Percentiles rank a stretch among this genome's conserved stretches.
Evolutionary conservation across 164 flowering plant genomes (phyloP).

Genomic region (Tinospora cordifolia): DNA sequence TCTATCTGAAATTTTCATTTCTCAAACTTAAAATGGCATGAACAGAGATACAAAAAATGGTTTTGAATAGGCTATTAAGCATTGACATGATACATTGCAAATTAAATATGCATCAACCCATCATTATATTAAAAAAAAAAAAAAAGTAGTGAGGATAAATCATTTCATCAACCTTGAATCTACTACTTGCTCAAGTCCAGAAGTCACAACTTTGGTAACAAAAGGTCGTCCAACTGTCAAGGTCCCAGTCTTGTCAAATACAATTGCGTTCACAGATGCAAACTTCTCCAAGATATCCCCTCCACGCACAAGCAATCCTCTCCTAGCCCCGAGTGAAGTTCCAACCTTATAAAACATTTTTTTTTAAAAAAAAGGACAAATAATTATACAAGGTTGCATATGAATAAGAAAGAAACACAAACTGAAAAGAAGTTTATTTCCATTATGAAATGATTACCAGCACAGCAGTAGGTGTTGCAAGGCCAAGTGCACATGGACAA

Average conservation of each 20-base stretch:
- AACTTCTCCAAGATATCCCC: constrained; percentile 82
- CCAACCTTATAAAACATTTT: constrained; percentile 62
- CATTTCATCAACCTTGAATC: constrained; percentile 35
- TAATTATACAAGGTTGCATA: not conserved
- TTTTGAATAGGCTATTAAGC: not conserved
- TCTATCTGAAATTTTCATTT: not conserved
- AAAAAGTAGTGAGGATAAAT: not conserved
- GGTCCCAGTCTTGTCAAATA: constrained; percentile 98
- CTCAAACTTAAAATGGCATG: not conserved
- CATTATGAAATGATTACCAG: constrained; percentile 40
- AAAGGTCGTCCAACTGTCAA: constrained; percentile 83
- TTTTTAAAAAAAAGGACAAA: not conserved
- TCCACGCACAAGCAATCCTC: constrained; percentile 92
- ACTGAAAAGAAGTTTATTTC: constrained; percentile 4
- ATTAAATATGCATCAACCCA: not conserved
- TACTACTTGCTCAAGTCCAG: constrained; percentile 20
- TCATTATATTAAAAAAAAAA: not conserved
- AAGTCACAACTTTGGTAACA: constrained; percentile 64
- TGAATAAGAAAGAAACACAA: not conserved
- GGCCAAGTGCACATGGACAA: constrained; percentile 99
- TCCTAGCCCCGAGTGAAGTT: constrained; percentile 91
- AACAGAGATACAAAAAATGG: not conserved
- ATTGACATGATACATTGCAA: not conserved
- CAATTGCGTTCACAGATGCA: constrained; percentile 61
- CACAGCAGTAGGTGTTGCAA: constrained; percentile 98